Evolutionary conservation across 257 asterid genomes (phyloP).

Genomic region (Gentiana macrophylla): DNA sequence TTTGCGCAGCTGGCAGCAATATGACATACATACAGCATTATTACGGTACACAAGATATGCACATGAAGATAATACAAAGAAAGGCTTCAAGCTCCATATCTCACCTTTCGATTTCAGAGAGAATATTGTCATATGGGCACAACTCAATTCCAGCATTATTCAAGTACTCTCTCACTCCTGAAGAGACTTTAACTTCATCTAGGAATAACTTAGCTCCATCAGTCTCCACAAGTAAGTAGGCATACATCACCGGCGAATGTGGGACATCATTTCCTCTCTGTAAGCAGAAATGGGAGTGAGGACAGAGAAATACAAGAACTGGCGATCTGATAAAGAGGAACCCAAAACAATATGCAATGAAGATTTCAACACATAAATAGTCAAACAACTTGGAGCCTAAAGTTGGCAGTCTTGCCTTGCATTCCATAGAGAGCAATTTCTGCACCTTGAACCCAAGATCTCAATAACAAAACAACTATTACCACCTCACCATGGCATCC

Average conservation of each 20-base stretch:
- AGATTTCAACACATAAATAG: background rate
- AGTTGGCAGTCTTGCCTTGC: no score
- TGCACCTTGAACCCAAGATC: no score
- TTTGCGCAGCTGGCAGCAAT: no score
- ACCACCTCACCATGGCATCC: no score
- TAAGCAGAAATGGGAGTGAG: slow-evolving; percentile 10
- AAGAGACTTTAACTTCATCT: slow-evolving; percentile 57
- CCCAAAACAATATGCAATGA: background rate
- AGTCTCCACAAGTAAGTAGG: slow-evolving; percentile 75
- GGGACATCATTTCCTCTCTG: slow-evolving; percentile 91
- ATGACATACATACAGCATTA: background rate
- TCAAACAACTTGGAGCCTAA: no score
- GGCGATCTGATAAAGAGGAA: background rate
- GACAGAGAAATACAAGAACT: slow-evolving; percentile 9
- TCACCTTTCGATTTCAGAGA: slow-evolving; percentile 80
- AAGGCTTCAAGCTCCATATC: slow-evolving; percentile 4
- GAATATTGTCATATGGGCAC: slow-evolving; percentile 76
- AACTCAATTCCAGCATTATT: slow-evolving; percentile 66
- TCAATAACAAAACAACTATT: no score
- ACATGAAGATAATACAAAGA: background rate
- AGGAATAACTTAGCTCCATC: slow-evolving; percentile 74
- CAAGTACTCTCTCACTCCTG: slow-evolving; percentile 70
- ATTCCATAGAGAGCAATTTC: no score
- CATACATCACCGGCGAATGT: slow-evolving; percentile 93
- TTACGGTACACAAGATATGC: background rate